Percentiles rank a stretch among this genome's conserved stretches.
phyloP scores from a whole-genome alignment of 1,284 basidiomycete genomes.

The Pterula multifida region DNA sequence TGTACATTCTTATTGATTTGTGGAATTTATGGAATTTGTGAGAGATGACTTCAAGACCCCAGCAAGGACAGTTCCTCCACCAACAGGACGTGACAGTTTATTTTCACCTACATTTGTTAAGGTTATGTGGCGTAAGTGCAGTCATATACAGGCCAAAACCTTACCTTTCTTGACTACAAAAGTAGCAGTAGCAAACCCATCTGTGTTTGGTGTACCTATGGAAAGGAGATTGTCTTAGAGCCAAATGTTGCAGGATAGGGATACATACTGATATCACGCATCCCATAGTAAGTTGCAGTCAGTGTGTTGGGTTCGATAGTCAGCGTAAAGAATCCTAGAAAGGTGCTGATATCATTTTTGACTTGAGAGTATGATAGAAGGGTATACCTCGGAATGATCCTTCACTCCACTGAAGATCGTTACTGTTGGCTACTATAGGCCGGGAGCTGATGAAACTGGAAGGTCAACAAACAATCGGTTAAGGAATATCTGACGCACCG shows the following conservation, averaged over 20 bases:
- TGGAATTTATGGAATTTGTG: no score
- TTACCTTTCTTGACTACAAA: not conserved
- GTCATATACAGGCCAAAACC: not conserved
- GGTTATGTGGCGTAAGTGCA: not conserved
- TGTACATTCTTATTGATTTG: no score
- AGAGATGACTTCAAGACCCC: not conserved
- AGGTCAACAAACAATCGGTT: not conserved
- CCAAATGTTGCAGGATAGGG: not conserved
- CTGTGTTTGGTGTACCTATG: not conserved
- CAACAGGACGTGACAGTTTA: not conserved
- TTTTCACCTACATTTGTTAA: not conserved
- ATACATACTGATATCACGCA: not conserved
- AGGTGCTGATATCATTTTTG: not conserved
- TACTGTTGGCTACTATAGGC: not conserved
- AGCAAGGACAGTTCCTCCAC: not conserved
- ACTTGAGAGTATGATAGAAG: not conserved
- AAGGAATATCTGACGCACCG: not conserved
- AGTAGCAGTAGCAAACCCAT: not conserved
- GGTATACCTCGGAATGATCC: not conserved
- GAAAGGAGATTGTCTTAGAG: not conserved
- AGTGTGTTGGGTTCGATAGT: not conserved
- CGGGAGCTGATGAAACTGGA: not conserved
- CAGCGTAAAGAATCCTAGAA: not conserved
- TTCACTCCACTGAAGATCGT: not conserved
- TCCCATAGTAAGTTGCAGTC: not conserved